Percentiles rank a stretch among this genome's conserved stretches.
Evolutionary conservation across 2,329 filamentous ascomycete genomes (phyloP).

Genomic region (Epichloe amarillans): DNA sequence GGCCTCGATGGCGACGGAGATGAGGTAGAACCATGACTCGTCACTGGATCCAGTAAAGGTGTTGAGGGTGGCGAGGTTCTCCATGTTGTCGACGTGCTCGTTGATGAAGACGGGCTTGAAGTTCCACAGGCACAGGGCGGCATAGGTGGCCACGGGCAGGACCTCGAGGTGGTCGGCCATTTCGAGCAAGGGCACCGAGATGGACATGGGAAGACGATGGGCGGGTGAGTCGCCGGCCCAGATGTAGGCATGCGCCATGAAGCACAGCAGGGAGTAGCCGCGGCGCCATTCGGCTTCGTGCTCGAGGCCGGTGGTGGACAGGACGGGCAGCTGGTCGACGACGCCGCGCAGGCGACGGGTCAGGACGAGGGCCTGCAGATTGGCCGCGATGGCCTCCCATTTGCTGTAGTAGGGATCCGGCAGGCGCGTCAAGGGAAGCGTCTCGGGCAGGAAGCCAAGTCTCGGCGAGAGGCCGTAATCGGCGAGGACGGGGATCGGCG

Average conservation of each 20-base stretch:
- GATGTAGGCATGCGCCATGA: conserved; percentile 90
- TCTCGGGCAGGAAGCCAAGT: conserved; percentile 78
- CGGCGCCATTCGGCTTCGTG: conserved; percentile 84
- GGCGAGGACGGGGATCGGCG: conserved; percentile 47
- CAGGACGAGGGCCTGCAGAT: conserved; percentile 76
- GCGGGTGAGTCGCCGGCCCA: conserved; percentile 81
- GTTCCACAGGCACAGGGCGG: conserved; percentile 88
- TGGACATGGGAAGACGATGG: conserved; percentile 64
- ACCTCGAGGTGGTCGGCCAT: conserved; percentile 70
- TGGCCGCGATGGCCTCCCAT: conserved; percentile 79
- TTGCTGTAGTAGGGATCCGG: conserved; percentile 87
- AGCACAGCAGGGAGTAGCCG: conserved; percentile 79
- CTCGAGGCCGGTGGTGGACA: conserved; percentile 70
- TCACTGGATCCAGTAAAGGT: conserved; percentile 92
- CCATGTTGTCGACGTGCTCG: conserved; percentile 68
- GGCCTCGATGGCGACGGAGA: conserved; percentile 91
- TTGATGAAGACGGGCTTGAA: conserved; percentile 82
- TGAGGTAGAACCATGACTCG: conserved; percentile 97
- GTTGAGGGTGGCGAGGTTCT: conserved; percentile 76
- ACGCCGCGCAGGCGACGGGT: conserved; percentile 70
- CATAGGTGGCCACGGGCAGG: conserved; percentile 87
- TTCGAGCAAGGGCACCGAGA: conserved; percentile 70
- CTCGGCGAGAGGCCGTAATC: conserved; percentile 70
- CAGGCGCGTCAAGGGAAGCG: conserved; percentile 64
- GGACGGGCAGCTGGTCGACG: conserved; percentile 67